Percentiles rank a stretch among this genome's conserved stretches.
Conservation (phyloP, 2,329 filamentous ascomycete species). For the Tothia fuscella region DNA sequence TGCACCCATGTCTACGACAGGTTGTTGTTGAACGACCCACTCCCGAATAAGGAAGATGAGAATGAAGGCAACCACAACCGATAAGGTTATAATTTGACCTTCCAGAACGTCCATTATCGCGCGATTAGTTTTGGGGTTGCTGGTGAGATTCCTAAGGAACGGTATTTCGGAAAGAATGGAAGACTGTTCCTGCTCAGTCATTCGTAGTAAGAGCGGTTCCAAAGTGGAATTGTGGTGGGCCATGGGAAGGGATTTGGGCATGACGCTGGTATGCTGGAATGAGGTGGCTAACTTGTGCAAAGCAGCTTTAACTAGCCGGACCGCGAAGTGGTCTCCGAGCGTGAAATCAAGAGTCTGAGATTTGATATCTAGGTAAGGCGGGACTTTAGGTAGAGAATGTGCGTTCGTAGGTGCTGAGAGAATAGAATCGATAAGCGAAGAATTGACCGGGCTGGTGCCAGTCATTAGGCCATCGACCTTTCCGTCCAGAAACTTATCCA, state of each 20-base stretch:
- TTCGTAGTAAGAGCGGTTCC: slow-evolving; percentile 18
- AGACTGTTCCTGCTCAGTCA: slow-evolving; percentile 16
- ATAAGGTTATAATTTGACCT: slow-evolving; percentile 82
- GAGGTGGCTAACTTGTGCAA: too few relatives aligned
- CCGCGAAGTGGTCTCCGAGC: slow-evolving; percentile 32
- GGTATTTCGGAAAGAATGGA: slow-evolving; percentile 45
- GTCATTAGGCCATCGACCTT: neutral
- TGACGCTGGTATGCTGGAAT: too few relatives aligned
- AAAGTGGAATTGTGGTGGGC: slow-evolving; percentile 19
- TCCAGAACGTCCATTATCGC: slow-evolving; percentile 74
- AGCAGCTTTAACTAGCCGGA: slow-evolving; percentile 34
- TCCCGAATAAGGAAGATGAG: slow-evolving; percentile 93
- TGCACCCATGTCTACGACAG: slow-evolving; percentile 66
- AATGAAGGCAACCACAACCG: slow-evolving; percentile 89
- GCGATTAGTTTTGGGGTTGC: slow-evolving; percentile 61
- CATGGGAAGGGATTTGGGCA: slow-evolving; percentile 18
- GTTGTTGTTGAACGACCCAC: slow-evolving; percentile 97
- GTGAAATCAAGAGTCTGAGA: slow-evolving; percentile 31
- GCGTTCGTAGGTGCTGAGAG: neutral
- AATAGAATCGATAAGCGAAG: neutral
- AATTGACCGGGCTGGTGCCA: neutral
- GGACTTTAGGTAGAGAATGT: neutral
- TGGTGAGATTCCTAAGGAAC: slow-evolving; percentile 46
- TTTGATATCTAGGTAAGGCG: slow-evolving; percentile 16
- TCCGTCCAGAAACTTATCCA: neutral